Conservation (phyloP, 495 filamentous ascomycete species). For the Penicillium arizonense region DNA sequence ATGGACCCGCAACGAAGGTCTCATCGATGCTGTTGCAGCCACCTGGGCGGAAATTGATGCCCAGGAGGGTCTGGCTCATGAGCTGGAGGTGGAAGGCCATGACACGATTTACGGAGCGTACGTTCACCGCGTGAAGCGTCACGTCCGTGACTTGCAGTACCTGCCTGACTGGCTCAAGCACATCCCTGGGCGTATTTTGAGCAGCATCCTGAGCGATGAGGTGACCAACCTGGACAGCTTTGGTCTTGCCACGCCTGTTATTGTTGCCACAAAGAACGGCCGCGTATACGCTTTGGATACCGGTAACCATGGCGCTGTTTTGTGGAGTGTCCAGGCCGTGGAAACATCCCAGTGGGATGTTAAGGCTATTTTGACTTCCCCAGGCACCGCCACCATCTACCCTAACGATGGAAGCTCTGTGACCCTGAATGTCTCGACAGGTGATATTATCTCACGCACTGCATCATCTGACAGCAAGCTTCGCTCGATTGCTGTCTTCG, state of each 20-base stretch:
- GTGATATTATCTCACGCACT: slow-evolving; percentile 47
- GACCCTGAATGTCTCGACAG: slow-evolving; percentile 55
- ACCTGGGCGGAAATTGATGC: slow-evolving; percentile 71
- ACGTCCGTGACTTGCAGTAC: slow-evolving; percentile 73
- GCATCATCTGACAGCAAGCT: slow-evolving; percentile 23
- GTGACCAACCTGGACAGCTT: slow-evolving; percentile 72
- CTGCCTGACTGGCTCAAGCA: slow-evolving; percentile 71
- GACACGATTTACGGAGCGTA: slow-evolving; percentile 77
- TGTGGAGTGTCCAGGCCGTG: slow-evolving; percentile 67
- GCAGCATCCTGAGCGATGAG: slow-evolving; percentile 62
- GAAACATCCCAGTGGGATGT: slow-evolving; percentile 64
- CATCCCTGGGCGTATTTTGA: slow-evolving; percentile 63
- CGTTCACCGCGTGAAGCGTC: slow-evolving; percentile 80
- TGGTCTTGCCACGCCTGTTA: slow-evolving; percentile 78
- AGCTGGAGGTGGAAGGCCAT: slow-evolving; percentile 83
- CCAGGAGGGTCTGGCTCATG: slow-evolving; percentile 69
- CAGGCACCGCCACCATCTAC: slow-evolving; percentile 58
- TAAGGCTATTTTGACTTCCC: slow-evolving; percentile 60
- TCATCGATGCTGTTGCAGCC: slow-evolving; percentile 73
- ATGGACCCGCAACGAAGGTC: slow-evolving; percentile 80
- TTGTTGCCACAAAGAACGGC: slow-evolving; percentile 79
- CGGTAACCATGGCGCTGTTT: slow-evolving; percentile 68
- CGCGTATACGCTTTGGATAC: slow-evolving; percentile 76
- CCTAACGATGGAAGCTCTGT: slow-evolving; percentile 57
- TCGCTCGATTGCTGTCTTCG: slow-evolving; percentile 33